These are phyloP conservation scores for Oenanthe sinensis DNA, from an alignment of 129 eudicot genomes.

Conservation along the genomic window DNA sequence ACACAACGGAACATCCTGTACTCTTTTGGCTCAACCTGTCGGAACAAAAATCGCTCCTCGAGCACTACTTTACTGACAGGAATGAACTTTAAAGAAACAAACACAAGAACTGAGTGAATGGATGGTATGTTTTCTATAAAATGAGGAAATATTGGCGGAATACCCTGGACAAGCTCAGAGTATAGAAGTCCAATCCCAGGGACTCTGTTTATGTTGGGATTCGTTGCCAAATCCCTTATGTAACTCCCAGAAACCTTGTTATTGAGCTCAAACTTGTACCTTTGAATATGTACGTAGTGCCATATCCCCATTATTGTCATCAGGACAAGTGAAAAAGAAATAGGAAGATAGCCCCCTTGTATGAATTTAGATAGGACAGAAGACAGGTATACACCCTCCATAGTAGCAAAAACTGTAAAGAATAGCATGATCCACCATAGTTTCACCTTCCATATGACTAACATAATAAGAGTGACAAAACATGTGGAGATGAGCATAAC, in stretches of 20 bases:
- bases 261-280: slow-evolving; percentile 30
- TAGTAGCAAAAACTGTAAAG: slow-evolving; percentile 14
- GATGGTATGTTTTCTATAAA: slow-evolving; percentile 32
- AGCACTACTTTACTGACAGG: slow-evolving; percentile 22
- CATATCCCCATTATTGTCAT: slow-evolving; percentile 35
- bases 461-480: slow-evolving; percentile 34
- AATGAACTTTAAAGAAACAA: slow-evolving; percentile 29
- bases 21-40: slow-evolving; percentile 15
- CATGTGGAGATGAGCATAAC: slow-evolving; percentile 33
- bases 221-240: slow-evolving; percentile 16
- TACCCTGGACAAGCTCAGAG: slow-evolving; percentile 38
- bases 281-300: slow-evolving; percentile 25
- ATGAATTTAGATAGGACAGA: slow-evolving; percentile 31
- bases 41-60: slow-evolving; percentile 15
- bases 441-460: slow-evolving; percentile 28
- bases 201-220: slow-evolving; percentile 13
- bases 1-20: slow-evolving; percentile 19
- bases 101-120: slow-evolving; percentile 23
- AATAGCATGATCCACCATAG: slow-evolving; percentile 23
- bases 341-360: slow-evolving; percentile 38
- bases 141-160: slow-evolving; percentile 42
- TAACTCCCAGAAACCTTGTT: slow-evolving; percentile 32
- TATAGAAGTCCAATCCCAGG: slow-evolving; percentile 40
- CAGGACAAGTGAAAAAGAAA: slow-evolving; percentile 23
- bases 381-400: slow-evolving; percentile 26